These are phyloP conservation scores for Chrysochromulina parva DNA, from an alignment of 78 protist species.

Conservation along the genomic window DNA sequence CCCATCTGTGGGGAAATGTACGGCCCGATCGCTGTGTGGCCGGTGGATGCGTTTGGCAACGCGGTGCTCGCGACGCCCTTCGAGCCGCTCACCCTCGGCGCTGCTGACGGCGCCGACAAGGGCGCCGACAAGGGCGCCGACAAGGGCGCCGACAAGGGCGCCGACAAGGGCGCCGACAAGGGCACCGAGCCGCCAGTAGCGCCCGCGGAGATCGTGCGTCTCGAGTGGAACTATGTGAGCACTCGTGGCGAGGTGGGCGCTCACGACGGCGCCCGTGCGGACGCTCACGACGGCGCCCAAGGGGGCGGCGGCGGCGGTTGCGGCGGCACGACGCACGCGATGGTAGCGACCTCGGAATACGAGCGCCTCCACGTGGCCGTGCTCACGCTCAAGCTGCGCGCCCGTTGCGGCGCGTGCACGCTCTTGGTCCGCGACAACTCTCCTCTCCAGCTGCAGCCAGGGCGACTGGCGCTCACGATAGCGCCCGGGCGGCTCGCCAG, in stretches of 20 bases:
- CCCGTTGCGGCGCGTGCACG: background rate
- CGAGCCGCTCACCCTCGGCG: background rate
- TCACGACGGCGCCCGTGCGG: background rate
- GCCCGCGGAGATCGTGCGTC: no score
- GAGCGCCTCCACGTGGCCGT: background rate
- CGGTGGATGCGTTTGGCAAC: background rate
- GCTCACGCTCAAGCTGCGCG: background rate
- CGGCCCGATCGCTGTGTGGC: background rate
- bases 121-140: background rate
- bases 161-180: background rate
- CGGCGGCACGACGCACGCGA: background rate
- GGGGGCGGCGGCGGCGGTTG: background rate
- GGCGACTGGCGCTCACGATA: background rate
- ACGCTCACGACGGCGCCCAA: background rate
- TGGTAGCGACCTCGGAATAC: background rate
- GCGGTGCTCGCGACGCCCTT: background rate
- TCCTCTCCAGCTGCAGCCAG: background rate
- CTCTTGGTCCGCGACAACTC: background rate
- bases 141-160: background rate
- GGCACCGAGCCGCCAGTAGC: no score
- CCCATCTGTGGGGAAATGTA: background rate
- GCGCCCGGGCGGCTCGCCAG: background rate
- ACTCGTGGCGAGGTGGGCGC: no score
- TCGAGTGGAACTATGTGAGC: no score
- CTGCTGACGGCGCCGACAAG: background rate